phyloP scores from a whole-genome alignment of 2,329 filamentous ascomycete genomes.

The Hyphodiscus sp. region DNA sequence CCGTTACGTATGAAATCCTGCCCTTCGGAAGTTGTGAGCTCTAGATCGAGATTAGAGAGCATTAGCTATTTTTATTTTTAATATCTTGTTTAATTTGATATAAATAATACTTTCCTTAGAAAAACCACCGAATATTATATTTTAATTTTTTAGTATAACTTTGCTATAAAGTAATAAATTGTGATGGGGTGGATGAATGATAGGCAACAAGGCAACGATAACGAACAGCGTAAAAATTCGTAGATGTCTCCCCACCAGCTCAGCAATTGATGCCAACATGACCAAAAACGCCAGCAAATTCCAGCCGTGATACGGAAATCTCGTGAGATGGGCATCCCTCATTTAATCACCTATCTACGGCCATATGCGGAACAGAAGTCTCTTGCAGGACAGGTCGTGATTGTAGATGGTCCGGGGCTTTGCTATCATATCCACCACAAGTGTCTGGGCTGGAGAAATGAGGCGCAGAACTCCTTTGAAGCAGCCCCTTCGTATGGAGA shows the following conservation, averaged over 20 bases:
- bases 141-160: too few species aligned
- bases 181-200: too few species aligned
- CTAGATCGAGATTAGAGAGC: too few species aligned
- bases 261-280: neutral
- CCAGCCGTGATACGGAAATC: neutral
- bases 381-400: slow-evolving; percentile 38
- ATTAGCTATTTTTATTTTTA: too few species aligned
- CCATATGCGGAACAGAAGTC: slow-evolving; percentile 41
- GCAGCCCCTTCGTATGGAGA: slow-evolving; percentile 55
- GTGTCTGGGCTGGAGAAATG: slow-evolving; percentile 37
- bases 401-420: slow-evolving; percentile 73
- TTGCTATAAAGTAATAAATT: too few species aligned
- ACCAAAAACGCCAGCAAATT: neutral
- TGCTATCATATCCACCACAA: slow-evolving; percentile 66
- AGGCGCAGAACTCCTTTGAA: slow-evolving; percentile 40
- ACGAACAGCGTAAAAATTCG: too few species aligned
- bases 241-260: neutral
- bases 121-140: too few species aligned
- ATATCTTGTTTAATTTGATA: too few species aligned
- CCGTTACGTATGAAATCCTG: too few species aligned
- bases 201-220: too few species aligned
- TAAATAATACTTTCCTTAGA: too few species aligned
- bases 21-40: too few species aligned
- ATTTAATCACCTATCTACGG: slow-evolving; percentile 46
- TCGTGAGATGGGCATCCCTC: slow-evolving; percentile 52